Percentiles rank a stretch among this genome's conserved stretches.
These are phyloP conservation scores for Eutypa lata DNA, from an alignment of 2,329 filamentous ascomycete genomes.

Conservation along the genomic window DNA sequence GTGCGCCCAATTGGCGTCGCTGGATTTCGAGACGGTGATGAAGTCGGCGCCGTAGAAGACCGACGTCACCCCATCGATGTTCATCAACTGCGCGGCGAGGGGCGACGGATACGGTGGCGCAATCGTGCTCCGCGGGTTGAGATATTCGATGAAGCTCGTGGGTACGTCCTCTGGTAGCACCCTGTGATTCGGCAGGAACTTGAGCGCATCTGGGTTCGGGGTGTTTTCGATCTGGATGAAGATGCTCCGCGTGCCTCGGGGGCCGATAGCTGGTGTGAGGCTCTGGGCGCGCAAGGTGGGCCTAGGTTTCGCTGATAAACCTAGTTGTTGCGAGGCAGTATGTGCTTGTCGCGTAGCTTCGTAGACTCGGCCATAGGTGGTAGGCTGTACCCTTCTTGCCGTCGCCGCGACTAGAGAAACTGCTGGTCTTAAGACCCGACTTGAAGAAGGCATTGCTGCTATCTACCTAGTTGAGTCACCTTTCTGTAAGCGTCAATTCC, in stretches of 20 bases:
- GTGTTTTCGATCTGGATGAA: constrained; percentile 98
- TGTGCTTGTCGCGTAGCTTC: constrained; percentile 26
- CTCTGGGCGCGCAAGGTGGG: constrained; percentile 14
- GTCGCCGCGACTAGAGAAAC: constrained; percentile 21
- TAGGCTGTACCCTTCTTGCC: constrained; percentile 12
- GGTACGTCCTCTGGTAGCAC: constrained; percentile 73
- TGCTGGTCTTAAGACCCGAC: constrained; percentile 24
- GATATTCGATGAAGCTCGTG: constrained; percentile 85
- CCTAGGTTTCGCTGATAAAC: constrained; percentile 21
- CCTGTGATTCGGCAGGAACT: constrained; percentile 88
- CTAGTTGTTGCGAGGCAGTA: constrained; percentile 21
- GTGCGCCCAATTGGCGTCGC: constrained; percentile 87
- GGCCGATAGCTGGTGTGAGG: constrained; percentile 11
- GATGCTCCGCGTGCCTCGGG: constrained; percentile 63
- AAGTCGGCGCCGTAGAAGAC: constrained; percentile 95
- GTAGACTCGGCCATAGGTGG: constrained; percentile 19
- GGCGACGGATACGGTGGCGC: constrained; percentile 87
- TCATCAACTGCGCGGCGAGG: constrained; percentile 84
- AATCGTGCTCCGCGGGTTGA: constrained; percentile 83
- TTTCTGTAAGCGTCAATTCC: neutral
- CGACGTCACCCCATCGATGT: constrained; percentile 88
- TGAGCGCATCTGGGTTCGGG: constrained; percentile 91
- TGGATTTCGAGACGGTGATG: constrained; percentile 92
- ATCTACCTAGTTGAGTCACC: neutral
- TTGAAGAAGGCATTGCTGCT: constrained; percentile 22